Evolutionary conservation across 2,329 filamentous ascomycete genomes (phyloP).

Genomic region (Colletotrichum costaricense): DNA sequence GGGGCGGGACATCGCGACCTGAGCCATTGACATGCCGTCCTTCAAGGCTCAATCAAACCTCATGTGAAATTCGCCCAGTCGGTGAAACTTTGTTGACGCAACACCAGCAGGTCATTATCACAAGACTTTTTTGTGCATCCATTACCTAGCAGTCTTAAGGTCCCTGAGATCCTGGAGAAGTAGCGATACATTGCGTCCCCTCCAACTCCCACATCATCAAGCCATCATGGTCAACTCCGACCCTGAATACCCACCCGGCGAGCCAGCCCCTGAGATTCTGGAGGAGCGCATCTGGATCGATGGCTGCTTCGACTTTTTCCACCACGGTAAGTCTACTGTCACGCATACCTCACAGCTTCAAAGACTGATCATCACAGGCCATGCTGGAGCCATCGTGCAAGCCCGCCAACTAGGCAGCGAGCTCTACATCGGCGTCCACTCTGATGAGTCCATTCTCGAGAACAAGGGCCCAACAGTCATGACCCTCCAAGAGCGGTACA

Average conservation of each 20-base stretch:
- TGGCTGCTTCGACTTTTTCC: slow-evolving; percentile 99
- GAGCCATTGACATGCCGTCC: background rate
- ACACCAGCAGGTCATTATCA: background rate
- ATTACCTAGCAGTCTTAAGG: background rate
- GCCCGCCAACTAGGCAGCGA: slow-evolving; percentile 90
- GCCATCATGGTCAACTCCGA: slow-evolving; percentile 38
- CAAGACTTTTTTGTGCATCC: background rate
- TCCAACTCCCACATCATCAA: background rate
- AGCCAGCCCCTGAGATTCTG: slow-evolving; percentile 65
- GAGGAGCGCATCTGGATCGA: slow-evolving; percentile 94
- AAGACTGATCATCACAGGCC: slow-evolving; percentile 64
- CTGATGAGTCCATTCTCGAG: slow-evolving; percentile 92
- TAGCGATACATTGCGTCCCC: background rate
- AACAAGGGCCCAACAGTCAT: slow-evolving; percentile 99
- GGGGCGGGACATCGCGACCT: slow-evolving; percentile 28
- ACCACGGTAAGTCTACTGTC: slow-evolving; percentile 76
- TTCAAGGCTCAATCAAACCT: background rate
- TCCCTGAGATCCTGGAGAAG: background rate
- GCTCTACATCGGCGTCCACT: slow-evolving; percentile 93
- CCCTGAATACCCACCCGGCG: slow-evolving; percentile 51
- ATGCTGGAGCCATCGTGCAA: slow-evolving; percentile 96
- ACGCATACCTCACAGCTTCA: background rate
- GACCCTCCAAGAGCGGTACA: slow-evolving; percentile 86
- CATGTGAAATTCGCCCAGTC: slow-evolving; percentile 33
- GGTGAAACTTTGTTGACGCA: slow-evolving; percentile 29